Evolutionary conservation across 306 rosid genomes (phyloP).

Genomic region (Geum urbanum): DNA sequence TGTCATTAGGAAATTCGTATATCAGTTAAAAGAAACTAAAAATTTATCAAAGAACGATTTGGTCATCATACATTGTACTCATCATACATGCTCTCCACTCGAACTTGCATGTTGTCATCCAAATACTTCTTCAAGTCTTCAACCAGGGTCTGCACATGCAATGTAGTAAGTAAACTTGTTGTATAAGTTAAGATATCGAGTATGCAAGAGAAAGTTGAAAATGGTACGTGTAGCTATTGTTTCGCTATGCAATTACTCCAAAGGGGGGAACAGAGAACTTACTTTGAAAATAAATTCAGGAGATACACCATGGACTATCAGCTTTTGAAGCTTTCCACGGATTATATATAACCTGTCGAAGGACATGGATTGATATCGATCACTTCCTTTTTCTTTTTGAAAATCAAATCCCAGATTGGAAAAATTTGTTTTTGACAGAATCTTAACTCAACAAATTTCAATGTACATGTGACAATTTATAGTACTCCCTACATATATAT

Average conservation of each 20-base stretch:
- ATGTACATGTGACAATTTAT: not conserved
- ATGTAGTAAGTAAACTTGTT: not conserved
- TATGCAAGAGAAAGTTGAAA: not conserved
- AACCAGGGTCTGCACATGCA: slow-evolving; percentile 38
- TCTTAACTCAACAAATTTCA: not conserved
- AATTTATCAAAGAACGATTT: not conserved
- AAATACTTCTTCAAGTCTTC: slow-evolving; percentile 37
- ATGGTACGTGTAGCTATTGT: not conserved
- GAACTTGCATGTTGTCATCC: slow-evolving; percentile 33
- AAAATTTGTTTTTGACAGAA: not conserved
- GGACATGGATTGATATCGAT: not conserved
- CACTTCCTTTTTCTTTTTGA: not conserved
- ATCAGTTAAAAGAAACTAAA: not conserved
- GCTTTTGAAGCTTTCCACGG: slow-evolving; percentile 62
- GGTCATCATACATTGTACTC: slow-evolving; percentile 51
- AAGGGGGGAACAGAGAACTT: slow-evolving; percentile 1
- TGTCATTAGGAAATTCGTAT: not conserved
- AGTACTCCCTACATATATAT: not conserved
- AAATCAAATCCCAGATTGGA: not conserved
- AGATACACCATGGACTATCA: slow-evolving; percentile 52
- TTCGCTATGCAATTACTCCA: no score
- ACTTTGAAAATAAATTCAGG: slow-evolving; percentile 62
- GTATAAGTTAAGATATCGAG: not conserved
- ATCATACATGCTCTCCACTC: slow-evolving; percentile 41
- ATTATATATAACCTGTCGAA: slow-evolving; percentile 49